phyloP scores from a whole-genome alignment of 805 yeast genomes.

The Candida koratica region DNA sequence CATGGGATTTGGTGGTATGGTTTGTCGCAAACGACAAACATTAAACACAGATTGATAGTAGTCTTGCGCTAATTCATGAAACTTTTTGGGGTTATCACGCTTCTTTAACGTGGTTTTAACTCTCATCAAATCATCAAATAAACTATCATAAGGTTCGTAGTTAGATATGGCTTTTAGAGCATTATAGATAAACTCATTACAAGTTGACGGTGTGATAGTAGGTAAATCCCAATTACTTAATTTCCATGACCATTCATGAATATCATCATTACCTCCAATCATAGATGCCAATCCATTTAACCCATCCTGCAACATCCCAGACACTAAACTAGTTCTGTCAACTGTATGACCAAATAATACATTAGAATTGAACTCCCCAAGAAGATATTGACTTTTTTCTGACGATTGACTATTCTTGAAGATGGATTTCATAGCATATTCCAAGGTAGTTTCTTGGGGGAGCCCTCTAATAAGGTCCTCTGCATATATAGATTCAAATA shows the following conservation, averaged over 20 bases:
- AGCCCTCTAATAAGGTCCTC: constrained; percentile 63
- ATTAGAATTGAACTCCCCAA: constrained; percentile 53
- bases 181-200: constrained; percentile 49
- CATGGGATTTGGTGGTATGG: too few relatives aligned
- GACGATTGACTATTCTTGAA: constrained; percentile 26
- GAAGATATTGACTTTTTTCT: constrained; percentile 48
- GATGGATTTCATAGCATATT: constrained; percentile 45
- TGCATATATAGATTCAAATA: constrained; percentile 57
- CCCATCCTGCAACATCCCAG: constrained; percentile 48
- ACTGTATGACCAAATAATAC: constrained; percentile 9
- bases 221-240: constrained; percentile 76
- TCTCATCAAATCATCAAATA: background rate
- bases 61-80: constrained; percentile 1
- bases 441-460: constrained; percentile 54
- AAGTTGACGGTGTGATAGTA: constrained; percentile 32
- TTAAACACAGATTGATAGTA: constrained; percentile 1
- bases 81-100: constrained; percentile 6
- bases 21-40: background rate
- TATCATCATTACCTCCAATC: constrained; percentile 14
- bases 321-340: constrained; percentile 18
- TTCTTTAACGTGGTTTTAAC: background rate
- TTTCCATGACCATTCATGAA: constrained; percentile 71
- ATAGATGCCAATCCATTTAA: constrained; percentile 54
- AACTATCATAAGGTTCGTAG: background rate
- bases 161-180: constrained; percentile 27